These are phyloP conservation scores for Talaromyces trachyspermus DNA, from an alignment of 495 filamentous ascomycete species.

Conservation along the genomic window DNA sequence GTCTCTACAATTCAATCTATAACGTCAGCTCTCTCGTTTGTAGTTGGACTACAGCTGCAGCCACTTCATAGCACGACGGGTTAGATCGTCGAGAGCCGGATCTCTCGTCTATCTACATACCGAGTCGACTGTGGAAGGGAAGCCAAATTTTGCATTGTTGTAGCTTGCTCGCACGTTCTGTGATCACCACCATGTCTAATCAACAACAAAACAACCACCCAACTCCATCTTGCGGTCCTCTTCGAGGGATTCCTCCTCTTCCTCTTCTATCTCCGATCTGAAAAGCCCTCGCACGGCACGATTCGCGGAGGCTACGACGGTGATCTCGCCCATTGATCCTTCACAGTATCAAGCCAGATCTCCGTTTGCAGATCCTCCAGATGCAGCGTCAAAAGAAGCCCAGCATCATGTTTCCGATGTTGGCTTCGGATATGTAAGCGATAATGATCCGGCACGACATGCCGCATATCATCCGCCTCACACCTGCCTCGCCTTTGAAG, in stretches of 20 bases:
- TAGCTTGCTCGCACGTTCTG: too few species aligned
- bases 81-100: slow-evolving; percentile 5
- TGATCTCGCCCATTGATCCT: slow-evolving; percentile 73
- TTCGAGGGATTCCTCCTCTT: slow-evolving; percentile 37
- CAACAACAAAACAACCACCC: slow-evolving; percentile 3
- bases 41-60: too few species aligned
- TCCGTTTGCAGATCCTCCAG: slow-evolving; percentile 63
- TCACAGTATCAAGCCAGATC: slow-evolving; percentile 36
- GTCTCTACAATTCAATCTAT: too few species aligned
- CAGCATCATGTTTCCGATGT: slow-evolving; percentile 65
- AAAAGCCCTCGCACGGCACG: slow-evolving; percentile 75
- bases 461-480: slow-evolving; percentile 41
- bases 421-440: slow-evolving; percentile 82
- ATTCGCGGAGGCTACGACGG: slow-evolving; percentile 84
- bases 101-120: slow-evolving; percentile 1
- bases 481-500: slow-evolving; percentile 71
- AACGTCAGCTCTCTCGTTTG: too few species aligned
- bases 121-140: too few species aligned
- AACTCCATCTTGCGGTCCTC: slow-evolving; percentile 15
- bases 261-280: slow-evolving; percentile 52
- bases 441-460: slow-evolving; percentile 46
- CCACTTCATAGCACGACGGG: too few species aligned
- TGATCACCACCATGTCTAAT: slow-evolving; percentile 7
- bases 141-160: too few species aligned
- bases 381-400: slow-evolving; percentile 26